Conservation (phyloP, 2,329 filamentous ascomycete genomes). For the Cercospora sojina region DNA sequence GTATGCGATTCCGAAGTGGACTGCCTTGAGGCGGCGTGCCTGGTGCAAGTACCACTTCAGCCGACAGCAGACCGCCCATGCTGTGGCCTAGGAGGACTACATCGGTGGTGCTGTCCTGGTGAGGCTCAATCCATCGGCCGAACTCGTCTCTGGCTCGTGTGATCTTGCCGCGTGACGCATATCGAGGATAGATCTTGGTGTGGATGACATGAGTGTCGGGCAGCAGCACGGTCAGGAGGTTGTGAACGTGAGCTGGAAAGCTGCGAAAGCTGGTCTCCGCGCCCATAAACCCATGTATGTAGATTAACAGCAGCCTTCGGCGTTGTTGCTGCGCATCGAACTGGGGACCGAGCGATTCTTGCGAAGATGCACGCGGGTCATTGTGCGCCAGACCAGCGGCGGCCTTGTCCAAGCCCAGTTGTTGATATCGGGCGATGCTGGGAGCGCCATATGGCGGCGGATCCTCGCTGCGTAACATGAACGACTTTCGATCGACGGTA, state of each 20-base stretch:
- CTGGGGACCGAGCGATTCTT: conserved; percentile 46
- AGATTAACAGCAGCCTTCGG: conserved; percentile 69
- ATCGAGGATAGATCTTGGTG: conserved; percentile 80
- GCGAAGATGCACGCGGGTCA: conserved; percentile 49
- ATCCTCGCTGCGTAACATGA: conserved; percentile 15
- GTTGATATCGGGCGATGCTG: conserved; percentile 20
- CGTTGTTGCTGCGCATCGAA: conserved; percentile 37
- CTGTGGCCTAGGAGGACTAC: conserved; percentile 82
- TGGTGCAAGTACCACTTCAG: conserved; percentile 69
- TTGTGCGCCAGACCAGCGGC: conserved; percentile 19
- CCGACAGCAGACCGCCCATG: conserved; percentile 81
- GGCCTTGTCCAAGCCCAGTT: conserved; percentile 21
- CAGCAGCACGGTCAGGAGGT: conserved; percentile 65
- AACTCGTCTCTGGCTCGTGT: conserved; percentile 77
- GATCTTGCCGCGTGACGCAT: conserved; percentile 71
- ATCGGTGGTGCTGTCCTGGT: conserved; percentile 72
- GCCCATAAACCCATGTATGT: conserved; percentile 89
- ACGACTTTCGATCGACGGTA: not conserved
- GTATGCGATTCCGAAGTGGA: conserved; percentile 68
- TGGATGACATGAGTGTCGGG: conserved; percentile 75
- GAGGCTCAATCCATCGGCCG: conserved; percentile 75
- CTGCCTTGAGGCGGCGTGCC: conserved; percentile 33
- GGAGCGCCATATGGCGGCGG: conserved; percentile 22
- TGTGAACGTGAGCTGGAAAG: conserved; percentile 85
- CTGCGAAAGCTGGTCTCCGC: conserved; percentile 82